These are phyloP conservation scores for Diplosphaera chodatii DNA, from an alignment of 139 green algal species.

Conservation along the genomic window DNA sequence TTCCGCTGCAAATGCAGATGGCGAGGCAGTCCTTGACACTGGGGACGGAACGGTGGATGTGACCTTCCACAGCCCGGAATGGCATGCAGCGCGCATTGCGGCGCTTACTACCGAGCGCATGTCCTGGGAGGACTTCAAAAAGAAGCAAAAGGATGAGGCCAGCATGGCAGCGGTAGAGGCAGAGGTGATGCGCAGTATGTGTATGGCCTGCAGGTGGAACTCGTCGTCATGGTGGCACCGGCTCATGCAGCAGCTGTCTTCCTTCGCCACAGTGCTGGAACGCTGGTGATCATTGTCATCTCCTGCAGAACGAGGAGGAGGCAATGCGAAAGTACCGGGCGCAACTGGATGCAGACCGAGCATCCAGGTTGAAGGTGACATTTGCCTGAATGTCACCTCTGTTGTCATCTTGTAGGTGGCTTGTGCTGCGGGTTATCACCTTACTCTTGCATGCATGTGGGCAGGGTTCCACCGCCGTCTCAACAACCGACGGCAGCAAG, in stretches of 20 bases:
- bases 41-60: constrained; percentile 28
- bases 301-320: constrained; percentile 11
- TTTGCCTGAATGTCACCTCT: background rate
- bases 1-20: constrained; percentile 3
- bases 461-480: too few relatives aligned
- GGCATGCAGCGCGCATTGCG: constrained; percentile 41
- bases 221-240: too few relatives aligned
- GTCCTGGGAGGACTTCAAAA: constrained; percentile 52
- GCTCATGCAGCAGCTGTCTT: too few relatives aligned
- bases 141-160: constrained; percentile 37
- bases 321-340: constrained; percentile 29
- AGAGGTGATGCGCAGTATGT: background rate
- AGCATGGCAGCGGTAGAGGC: constrained; percentile 1
- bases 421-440: background rate
- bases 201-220: too few relatives aligned
- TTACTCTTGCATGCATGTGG: background rate
- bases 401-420: background rate
- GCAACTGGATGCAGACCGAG: constrained; percentile 41
- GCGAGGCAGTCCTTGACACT: background rate
- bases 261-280: too few relatives aligned
- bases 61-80: constrained; percentile 45
- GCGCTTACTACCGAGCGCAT: constrained; percentile 32
- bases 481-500: background rate
- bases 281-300: background rate
- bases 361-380: constrained; percentile 9